Evolutionary conservation across 2,329 filamentous ascomycete genomes (phyloP).

Genomic region (Pyrenochaeta sp.): DNA sequence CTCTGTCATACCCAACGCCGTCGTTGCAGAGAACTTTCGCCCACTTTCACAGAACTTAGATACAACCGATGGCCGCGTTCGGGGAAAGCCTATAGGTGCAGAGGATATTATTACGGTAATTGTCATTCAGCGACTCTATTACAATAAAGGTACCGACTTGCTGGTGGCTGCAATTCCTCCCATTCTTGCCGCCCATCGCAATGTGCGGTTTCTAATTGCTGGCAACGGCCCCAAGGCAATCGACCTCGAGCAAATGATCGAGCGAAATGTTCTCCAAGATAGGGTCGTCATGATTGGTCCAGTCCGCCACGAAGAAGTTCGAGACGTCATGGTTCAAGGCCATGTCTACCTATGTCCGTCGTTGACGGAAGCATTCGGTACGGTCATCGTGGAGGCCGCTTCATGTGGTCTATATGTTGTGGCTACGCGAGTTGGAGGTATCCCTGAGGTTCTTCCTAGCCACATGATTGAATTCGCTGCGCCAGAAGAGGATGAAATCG

Average conservation of each 20-base stretch:
- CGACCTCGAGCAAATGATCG: conserved; percentile 97
- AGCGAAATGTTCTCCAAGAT: conserved; percentile 92
- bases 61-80: conserved; percentile 43
- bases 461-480: conserved; percentile 99
- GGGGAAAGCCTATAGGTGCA: conserved; percentile 73
- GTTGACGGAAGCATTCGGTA: conserved; percentile 95
- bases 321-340: conserved; percentile 95
- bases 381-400: conserved; percentile 95
- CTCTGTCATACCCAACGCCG: conserved; percentile 95
- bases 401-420: conserved; percentile 96
- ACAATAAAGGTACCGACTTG: conserved; percentile 97
- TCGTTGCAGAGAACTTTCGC: conserved; percentile 94
- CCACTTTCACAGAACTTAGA: conserved; percentile 63
- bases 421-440: conserved; percentile 93
- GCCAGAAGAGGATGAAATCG: conserved; percentile 94
- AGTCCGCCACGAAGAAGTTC: conserved; percentile 93
- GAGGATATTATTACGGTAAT: conserved; percentile 93
- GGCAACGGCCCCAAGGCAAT: conserved; percentile 97
- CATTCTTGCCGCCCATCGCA: conserved; percentile 86
- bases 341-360: conserved; percentile 97
- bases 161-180: conserved; percentile 95
- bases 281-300: conserved; percentile 91
- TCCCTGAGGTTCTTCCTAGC: conserved; percentile 91
- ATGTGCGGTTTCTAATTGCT: conserved; percentile 95
- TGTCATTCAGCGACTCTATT: conserved; percentile 95